Evolutionary conservation across 1,284 basidiomycete species (phyloP).

Genomic region (Taiwanofungus camphoratus): DNA sequence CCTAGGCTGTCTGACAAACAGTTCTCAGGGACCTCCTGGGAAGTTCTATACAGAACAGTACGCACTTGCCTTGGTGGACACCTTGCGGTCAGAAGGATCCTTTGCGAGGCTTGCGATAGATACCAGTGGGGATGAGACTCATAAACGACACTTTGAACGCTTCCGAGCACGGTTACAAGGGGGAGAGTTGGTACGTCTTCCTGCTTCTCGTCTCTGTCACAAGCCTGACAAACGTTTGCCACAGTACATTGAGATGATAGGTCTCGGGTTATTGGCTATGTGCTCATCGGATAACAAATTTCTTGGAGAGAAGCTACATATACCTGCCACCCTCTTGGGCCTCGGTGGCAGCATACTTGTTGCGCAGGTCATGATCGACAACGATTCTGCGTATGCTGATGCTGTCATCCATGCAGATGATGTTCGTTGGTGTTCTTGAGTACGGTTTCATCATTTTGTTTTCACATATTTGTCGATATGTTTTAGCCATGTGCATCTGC

Average conservation of each 20-base stretch:
- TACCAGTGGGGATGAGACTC: conserved; percentile 12
- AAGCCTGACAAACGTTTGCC: background rate
- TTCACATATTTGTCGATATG: background rate
- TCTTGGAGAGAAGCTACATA: conserved; percentile 16
- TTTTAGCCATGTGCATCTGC: too few species aligned
- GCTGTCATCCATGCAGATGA: conserved; percentile 21
- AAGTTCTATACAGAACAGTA: conserved; percentile 27
- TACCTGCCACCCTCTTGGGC: conserved; percentile 20
- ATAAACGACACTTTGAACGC: conserved; percentile 21
- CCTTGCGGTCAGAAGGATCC: conserved; percentile 18
- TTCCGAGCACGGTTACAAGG: conserved; percentile 18
- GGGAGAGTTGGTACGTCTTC: conserved; percentile 15
- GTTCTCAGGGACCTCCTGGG: conserved; percentile 16
- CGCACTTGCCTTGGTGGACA: conserved; percentile 16
- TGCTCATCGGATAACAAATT: conserved; percentile 19
- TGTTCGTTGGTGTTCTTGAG: conserved; percentile 18
- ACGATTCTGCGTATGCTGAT: conserved; percentile 22
- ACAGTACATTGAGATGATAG: conserved; percentile 25
- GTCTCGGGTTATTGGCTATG: conserved; percentile 21
- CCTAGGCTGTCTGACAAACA: conserved; percentile 13
- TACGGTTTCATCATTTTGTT: background rate
- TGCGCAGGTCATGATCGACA: conserved; percentile 20
- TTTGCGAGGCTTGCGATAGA: conserved; percentile 17
- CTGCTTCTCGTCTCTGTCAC: background rate
- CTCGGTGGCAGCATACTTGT: conserved; percentile 19